Base-by-base conservation (phyloP, 2,329 filamentous ascomycete species). In the Fusarium odoratissimum region DNA sequence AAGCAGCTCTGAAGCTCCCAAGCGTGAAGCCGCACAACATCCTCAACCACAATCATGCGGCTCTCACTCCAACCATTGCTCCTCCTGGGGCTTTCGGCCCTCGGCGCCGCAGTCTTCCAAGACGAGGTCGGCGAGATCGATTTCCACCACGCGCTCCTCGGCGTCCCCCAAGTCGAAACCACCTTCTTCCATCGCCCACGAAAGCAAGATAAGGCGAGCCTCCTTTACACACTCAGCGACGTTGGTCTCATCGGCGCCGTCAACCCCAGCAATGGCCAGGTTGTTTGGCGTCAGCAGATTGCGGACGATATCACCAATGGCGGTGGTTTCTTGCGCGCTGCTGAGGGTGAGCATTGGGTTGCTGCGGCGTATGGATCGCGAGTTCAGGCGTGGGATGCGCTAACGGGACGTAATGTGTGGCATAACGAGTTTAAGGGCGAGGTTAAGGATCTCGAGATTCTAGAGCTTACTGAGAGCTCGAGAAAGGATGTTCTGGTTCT, bases 151-250 rank as follows among this genome's bases (percentile, higher is more conserved):
- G 90, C 93, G 73, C 91, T 98, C 54, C 86, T 99, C 78, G 96
- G 96, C 78, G 84, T 93, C 41, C 95, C 96, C 60, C 92, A 92
- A 80, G 86, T 90, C 80, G 90, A 93, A 71, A 93, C 94, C 69
- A 98, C 95, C 76, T 97, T 98, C 88, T 98, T 98, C 89, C 94
- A 98, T 84, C 92, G 91, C 76, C 95, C 96, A 42, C 89, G 92
- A 78, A 88, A 90, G 71, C 90, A 91, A 75, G 95, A 95, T 71
- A 94, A 93, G 82, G 95, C 95, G 40, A 95, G 93, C 60, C 87
- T 99, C 41, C 88, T 99, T 58, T 99, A 98, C 82, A 97, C 96
- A 0, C 85, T 98, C 48, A 97, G 94, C 72, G 93, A 98, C 64
- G 88, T 95, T 54, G 90, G 91, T 41, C 89, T 98, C 5, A 83